Conservation (phyloP, 768 basidiomycete species). For the Holtermanniella nyarrowii region DNA sequence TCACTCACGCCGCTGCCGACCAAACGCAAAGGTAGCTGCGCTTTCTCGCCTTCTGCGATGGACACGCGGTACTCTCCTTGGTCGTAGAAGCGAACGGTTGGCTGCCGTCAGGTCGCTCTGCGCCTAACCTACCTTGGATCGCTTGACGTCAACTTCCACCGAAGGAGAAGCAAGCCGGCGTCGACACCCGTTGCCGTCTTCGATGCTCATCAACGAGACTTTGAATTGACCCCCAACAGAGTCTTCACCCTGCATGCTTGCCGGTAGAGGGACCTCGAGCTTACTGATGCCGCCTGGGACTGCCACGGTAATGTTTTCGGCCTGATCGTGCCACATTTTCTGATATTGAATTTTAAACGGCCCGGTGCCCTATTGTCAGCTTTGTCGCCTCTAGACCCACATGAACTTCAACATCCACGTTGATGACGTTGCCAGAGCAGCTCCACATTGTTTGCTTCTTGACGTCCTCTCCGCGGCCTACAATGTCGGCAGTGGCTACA, state of each 20-base stretch:
- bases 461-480: constrained; percentile 11
- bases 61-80: constrained; percentile 50
- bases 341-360: constrained; percentile 76
- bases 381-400: constrained; percentile 43
- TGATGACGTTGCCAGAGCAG: constrained; percentile 66
- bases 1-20: constrained; percentile 76
- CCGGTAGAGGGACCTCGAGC: constrained; percentile 42
- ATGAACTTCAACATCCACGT: constrained; percentile 68
- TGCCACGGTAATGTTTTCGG: constrained; percentile 21
- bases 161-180: constrained; percentile 64
- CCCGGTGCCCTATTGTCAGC: constrained; percentile 57
- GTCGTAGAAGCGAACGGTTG: constrained; percentile 76
- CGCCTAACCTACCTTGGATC: constrained; percentile 54
- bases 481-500: constrained; percentile 47
- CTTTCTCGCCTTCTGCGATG: constrained; percentile 63
- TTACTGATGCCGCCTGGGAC: constrained; percentile 54
- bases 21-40: constrained; percentile 66
- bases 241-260: constrained; percentile 9
- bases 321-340: constrained; percentile 12
- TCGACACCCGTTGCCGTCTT: constrained; percentile 80
- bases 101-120: constrained; percentile 45
- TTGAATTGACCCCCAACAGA: constrained; percentile 21
- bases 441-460: constrained; percentile 42
- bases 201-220: constrained; percentile 55
- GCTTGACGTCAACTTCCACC: constrained; percentile 69